Conservation (phyloP, 2,329 filamentous ascomycete species). For the Esteya vermicola region DNA sequence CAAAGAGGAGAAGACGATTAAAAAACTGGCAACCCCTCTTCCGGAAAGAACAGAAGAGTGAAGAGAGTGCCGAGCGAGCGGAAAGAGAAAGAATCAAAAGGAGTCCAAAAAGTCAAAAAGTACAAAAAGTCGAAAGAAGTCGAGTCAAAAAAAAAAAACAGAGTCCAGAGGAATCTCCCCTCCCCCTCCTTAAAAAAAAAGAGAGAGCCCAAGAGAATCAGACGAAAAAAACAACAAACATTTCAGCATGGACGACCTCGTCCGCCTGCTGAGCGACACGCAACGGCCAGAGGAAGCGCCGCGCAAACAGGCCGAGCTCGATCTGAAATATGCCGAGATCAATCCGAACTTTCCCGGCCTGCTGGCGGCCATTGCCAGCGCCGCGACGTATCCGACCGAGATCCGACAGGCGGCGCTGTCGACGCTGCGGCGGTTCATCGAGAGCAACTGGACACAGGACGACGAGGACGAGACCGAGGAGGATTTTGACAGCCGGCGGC, state of each 20-base stretch:
- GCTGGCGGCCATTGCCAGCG: constrained; percentile 67
- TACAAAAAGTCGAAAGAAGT: no score
- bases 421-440: constrained; percentile 68
- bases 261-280: constrained; percentile 75
- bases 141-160: no score
- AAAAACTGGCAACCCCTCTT: no score
- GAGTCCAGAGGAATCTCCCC: neutral
- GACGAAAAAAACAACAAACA: neutral
- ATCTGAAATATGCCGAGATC: constrained; percentile 56
- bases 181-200: no score
- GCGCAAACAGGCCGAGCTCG: constrained; percentile 75
- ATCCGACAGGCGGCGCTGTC: constrained; percentile 76
- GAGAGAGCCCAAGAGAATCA: neutral
- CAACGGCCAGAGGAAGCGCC: constrained; percentile 62
- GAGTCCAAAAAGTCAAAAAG: no score
- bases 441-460: constrained; percentile 68
- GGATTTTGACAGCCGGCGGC: constrained; percentile 19
- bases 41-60: no score
- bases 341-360: constrained; percentile 62
- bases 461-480: constrained; percentile 64
- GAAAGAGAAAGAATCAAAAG: neutral
- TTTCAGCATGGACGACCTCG: constrained; percentile 70
- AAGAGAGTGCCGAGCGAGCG: neutral
- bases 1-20: no score
- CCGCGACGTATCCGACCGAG: constrained; percentile 56